Evolutionary conservation across 225 moss, liverwort and hornwort genomes (phyloP).

Genomic region (Asterella californica): DNA sequence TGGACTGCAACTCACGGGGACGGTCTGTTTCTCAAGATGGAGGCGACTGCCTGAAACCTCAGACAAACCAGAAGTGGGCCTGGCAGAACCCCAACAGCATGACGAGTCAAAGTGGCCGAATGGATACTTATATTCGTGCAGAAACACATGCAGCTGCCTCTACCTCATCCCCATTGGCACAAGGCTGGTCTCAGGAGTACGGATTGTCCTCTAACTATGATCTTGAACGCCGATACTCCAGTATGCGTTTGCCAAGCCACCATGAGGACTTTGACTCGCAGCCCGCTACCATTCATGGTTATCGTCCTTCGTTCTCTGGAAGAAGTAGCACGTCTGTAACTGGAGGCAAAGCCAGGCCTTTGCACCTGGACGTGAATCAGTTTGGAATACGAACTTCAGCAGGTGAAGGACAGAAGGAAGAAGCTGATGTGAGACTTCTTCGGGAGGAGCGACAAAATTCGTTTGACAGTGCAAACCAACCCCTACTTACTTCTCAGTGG

Average conservation of each 20-base stretch:
- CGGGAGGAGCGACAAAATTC: conserved; percentile 14
- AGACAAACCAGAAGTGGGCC: conserved; percentile 36
- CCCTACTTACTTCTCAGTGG: conserved; percentile 31
- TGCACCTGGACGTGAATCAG: conserved; percentile 46
- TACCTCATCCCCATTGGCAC: conserved; percentile 49
- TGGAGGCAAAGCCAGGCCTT: conserved; percentile 49
- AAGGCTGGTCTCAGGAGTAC: conserved; percentile 33
- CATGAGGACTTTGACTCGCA: conserved; percentile 62
- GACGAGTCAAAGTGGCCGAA: conserved; percentile 46
- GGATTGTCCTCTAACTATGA: conserved; percentile 30
- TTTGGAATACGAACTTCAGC: conserved; percentile 40
- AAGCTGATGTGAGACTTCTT: conserved; percentile 13
- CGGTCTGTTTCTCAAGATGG: conserved; percentile 16
- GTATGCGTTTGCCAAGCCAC: conserved; percentile 56
- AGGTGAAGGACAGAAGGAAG: conserved; percentile 24
- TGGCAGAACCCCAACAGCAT: conserved; percentile 43
- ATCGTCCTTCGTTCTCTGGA: conserved; percentile 56
- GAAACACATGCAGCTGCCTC: conserved; percentile 56
- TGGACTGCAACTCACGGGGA: conserved; percentile 14
- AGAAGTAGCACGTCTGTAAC: conserved; percentile 38
- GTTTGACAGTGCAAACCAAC: conserved; percentile 23
- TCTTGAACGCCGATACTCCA: conserved; percentile 65
- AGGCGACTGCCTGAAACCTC: conserved; percentile 17
- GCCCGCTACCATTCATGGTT: conserved; percentile 86
- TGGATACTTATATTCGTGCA: conserved; percentile 55